A percentile compares a stretch with the other conserved stretches of the same genome.
Evolutionary conservation across 345 rosid species (phyloP).

Genomic region (Syzygium grande): DNA sequence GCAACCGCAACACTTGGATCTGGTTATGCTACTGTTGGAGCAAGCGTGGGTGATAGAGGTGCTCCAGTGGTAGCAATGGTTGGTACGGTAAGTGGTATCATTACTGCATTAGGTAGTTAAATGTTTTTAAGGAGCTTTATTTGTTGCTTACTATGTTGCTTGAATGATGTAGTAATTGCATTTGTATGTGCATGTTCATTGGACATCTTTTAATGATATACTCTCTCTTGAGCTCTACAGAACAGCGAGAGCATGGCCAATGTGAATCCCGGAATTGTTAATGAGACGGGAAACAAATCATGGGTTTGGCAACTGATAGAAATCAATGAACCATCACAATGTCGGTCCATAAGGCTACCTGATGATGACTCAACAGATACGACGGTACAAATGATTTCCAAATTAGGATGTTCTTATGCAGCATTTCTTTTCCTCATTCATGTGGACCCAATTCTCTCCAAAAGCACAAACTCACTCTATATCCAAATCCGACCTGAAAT

Average conservation of each 20-base stretch:
- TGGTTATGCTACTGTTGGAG: conserved; percentile 35
- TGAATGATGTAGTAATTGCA: background rate
- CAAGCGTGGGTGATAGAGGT: conserved; percentile 38
- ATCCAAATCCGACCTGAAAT: no score
- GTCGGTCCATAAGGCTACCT: conserved; percentile 62
- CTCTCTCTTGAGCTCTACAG: conserved; percentile 21
- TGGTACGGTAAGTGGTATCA: conserved; percentile 35
- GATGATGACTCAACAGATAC: conserved; percentile 33
- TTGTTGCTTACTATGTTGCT: background rate
- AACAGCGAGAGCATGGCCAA: conserved; percentile 43
- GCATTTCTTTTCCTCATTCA: background rate
- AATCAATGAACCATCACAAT: conserved; percentile 66
- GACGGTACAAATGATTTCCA: conserved; percentile 16
- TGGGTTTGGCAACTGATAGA: conserved; percentile 64
- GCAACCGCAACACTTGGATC: conserved; percentile 35
- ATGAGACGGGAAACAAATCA: conserved; percentile 49
- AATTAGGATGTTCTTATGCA: background rate
- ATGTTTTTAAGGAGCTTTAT: background rate
- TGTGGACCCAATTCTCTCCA: no score
- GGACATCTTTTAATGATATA: background rate
- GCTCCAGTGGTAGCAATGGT: conserved; percentile 39
- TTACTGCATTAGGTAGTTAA: no score
- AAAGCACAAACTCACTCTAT: no score
- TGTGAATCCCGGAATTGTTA: conserved; percentile 59
- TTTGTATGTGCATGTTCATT: background rate